phyloP scores from a whole-genome alignment of 306 rosid genomes.

The Ormosia semicastrata region DNA sequence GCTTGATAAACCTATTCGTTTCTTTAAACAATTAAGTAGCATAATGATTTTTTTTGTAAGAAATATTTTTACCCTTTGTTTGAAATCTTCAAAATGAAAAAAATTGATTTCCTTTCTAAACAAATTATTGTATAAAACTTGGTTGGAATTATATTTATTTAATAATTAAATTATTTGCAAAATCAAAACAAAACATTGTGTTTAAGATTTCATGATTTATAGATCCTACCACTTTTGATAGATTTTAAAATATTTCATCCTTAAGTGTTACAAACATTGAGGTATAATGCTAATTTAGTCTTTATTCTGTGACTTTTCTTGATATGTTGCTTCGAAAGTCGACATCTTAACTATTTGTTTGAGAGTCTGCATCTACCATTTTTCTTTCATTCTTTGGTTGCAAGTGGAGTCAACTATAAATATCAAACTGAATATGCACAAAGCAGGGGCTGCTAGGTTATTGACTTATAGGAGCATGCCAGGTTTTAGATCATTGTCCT shows the following conservation, averaged over 20 bases:
- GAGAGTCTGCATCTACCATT: background rate
- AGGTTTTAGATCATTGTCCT: constrained; percentile 54
- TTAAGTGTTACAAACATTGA: background rate
- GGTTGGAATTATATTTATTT: background rate
- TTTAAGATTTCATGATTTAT: background rate
- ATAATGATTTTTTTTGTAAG: background rate
- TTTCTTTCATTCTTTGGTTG: background rate
- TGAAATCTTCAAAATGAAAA: background rate
- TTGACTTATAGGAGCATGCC: constrained; percentile 33
- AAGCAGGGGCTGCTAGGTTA: constrained; percentile 44
- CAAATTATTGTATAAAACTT: background rate
- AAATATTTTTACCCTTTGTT: background rate
- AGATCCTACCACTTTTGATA: background rate
- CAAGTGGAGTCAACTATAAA: background rate
- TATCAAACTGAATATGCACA: constrained; percentile 14
- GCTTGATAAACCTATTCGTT: background rate
- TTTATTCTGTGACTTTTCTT: constrained; percentile 1
- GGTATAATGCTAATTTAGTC: background rate
- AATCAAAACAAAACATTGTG: background rate
- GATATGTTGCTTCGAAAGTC: background rate
- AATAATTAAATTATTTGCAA: background rate
- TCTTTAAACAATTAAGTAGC: background rate
- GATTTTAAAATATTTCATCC: background rate
- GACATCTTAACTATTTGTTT: background rate
- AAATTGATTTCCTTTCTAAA: background rate